Evolutionary conservation across 208 protist genomes (phyloP).

Genomic region (Herpetomonas samuelpessoai): DNA sequence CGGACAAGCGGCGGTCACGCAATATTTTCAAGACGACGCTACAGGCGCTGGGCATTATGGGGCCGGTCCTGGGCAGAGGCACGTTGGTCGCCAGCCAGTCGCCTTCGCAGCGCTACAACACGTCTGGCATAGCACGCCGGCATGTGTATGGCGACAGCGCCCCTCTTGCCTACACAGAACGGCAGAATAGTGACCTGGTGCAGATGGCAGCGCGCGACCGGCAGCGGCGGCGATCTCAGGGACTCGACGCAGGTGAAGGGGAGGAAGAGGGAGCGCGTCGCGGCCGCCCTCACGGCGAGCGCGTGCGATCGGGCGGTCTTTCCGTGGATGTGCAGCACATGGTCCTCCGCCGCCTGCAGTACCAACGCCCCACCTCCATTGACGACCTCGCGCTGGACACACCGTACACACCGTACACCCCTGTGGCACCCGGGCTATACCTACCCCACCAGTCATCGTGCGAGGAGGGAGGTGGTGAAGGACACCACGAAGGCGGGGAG

Average conservation of each 20-base stretch:
- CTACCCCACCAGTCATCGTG: neutral
- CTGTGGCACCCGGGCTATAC: slow-evolving; percentile 1
- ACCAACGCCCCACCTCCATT: neutral
- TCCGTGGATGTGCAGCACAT: slow-evolving; percentile 9
- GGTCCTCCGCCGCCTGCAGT: slow-evolving; percentile 15
- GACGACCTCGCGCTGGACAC: slow-evolving; percentile 1
- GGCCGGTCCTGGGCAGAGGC: neutral
- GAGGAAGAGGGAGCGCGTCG: too few relatives aligned
- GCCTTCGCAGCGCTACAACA: neutral
- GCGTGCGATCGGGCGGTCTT: slow-evolving; percentile 10
- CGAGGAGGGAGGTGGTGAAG: too few relatives aligned
- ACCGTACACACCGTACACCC: neutral
- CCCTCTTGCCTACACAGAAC: neutral
- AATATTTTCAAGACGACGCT: neutral
- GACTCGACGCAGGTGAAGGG: neutral
- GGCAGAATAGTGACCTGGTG: neutral
- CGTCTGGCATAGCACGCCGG: neutral
- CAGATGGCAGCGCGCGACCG: neutral
- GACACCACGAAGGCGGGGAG: too few relatives aligned
- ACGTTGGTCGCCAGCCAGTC: neutral
- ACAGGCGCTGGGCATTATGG: neutral
- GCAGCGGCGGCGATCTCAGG: neutral
- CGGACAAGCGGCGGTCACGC: neutral
- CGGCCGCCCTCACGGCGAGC: neutral
- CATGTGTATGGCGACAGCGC: neutral